Percentiles rank a stretch among this genome's conserved stretches.
Conservation (phyloP, 164 flowering plant genomes). For the Cinnamomum micranthum region DNA sequence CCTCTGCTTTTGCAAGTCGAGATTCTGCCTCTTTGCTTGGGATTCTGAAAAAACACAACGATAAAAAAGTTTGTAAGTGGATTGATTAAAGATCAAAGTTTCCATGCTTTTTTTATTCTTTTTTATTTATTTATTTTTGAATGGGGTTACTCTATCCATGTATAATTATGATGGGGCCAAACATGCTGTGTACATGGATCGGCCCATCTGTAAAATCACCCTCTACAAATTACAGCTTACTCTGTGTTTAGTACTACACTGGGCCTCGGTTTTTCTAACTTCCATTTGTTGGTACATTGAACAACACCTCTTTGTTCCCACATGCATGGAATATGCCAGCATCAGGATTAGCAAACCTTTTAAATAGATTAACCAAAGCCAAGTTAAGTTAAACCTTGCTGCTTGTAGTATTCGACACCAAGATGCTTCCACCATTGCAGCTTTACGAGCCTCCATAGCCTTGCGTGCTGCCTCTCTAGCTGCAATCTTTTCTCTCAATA, state of each 20-base stretch:
- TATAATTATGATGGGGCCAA: too few relatives aligned
- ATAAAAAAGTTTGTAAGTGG: not conserved
- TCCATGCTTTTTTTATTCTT: too few relatives aligned
- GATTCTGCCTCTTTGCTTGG: constrained; percentile 73
- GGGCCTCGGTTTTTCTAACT: too few relatives aligned
- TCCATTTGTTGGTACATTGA: too few relatives aligned
- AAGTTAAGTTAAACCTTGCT: constrained; percentile 53
- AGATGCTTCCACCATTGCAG: constrained; percentile 96
- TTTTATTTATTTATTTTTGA: too few relatives aligned
- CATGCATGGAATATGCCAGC: too few relatives aligned
- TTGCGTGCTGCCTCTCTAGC: constrained; percentile 74
- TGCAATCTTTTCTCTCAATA: constrained; percentile 83
- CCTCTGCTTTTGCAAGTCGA: constrained; percentile 54
- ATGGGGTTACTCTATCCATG: too few relatives aligned
- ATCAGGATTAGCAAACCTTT: not conserved
- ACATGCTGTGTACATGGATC: too few relatives aligned
- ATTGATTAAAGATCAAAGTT: constrained; percentile 2
- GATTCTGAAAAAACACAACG: constrained; percentile 46
- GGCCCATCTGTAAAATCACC: too few relatives aligned
- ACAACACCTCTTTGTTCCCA: too few relatives aligned
- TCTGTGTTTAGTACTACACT: too few relatives aligned
- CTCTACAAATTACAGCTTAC: too few relatives aligned
- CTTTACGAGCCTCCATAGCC: constrained; percentile 89
- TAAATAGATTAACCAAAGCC: not conserved
- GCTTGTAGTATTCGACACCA: constrained; percentile 91